Percentiles rank a stretch among this genome's conserved stretches.
Evolutionary conservation across 495 filamentous ascomycete genomes (phyloP).

Genomic region (Cercophora sp.): DNA sequence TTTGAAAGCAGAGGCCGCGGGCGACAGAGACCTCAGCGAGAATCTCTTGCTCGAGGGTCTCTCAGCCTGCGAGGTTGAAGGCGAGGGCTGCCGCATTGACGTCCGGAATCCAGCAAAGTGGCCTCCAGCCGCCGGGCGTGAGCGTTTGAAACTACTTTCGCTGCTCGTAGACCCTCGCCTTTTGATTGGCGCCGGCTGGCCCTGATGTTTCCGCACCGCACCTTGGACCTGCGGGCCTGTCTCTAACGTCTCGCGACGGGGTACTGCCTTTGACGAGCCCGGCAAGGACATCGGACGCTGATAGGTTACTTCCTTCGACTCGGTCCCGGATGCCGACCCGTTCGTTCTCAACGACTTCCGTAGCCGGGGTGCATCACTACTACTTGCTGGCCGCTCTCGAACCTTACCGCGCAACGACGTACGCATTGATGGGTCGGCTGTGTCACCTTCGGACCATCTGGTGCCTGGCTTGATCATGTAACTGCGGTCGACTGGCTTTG

Average conservation of each 20-base stretch:
- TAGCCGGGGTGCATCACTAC: conserved; percentile 12
- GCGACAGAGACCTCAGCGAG: conserved; percentile 39
- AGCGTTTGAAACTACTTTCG: conserved; percentile 48
- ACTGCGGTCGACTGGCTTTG: conserved; percentile 24
- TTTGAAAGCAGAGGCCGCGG: conserved; percentile 26
- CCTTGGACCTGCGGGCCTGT: neutral
- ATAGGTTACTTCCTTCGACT: neutral
- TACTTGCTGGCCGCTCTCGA: conserved; percentile 5
- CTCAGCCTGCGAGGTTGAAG: conserved; percentile 15
- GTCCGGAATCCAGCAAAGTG: conserved; percentile 34
- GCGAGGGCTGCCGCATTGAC: conserved; percentile 38
- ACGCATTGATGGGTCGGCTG: conserved; percentile 20
- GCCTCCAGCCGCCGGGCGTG: conserved; percentile 17
- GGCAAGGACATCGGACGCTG: neutral
- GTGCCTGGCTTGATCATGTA: conserved; percentile 43
- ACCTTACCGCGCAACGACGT: conserved; percentile 20
- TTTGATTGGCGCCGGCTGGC: conserved; percentile 13
- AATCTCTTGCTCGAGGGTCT: conserved; percentile 32
- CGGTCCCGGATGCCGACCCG: too few relatives aligned
- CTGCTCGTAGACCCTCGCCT: conserved; percentile 44
- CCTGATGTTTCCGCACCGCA: too few relatives aligned
- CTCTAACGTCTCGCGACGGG: neutral
- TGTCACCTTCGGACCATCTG: conserved; percentile 22
- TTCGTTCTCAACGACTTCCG: conserved; percentile 30
- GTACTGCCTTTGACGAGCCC: neutral